Conservation (phyloP, 495 filamentous ascomycete genomes). For the Xylaria telfairii region DNA sequence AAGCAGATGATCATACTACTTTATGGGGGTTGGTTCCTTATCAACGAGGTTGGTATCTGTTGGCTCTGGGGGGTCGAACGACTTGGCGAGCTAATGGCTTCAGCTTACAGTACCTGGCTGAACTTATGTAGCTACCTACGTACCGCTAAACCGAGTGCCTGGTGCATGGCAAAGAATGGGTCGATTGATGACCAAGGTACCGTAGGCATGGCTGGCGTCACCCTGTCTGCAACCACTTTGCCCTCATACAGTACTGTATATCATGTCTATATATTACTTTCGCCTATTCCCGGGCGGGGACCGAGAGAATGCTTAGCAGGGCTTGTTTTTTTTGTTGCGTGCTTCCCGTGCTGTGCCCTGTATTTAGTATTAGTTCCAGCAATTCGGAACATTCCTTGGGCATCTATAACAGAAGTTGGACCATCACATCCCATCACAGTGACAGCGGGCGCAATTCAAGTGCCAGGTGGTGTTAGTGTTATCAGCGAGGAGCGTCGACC, state of each 20-base stretch:
- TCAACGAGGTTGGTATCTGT: too few species aligned
- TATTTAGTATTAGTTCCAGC: too few species aligned
- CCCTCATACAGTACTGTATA: not conserved
- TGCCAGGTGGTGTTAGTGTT: not conserved
- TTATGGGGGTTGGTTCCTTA: too few species aligned
- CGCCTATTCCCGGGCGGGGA: not conserved
- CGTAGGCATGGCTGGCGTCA: not conserved
- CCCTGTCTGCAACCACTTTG: not conserved
- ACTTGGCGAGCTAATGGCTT: not conserved
- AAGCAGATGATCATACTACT: too few species aligned
- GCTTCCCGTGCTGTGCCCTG: not conserved
- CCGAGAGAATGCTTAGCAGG: constrained; percentile 2
- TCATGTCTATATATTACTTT: not conserved
- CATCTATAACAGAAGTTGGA: constrained; percentile 13
- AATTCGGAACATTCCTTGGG: constrained; percentile 7
- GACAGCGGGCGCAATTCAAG: not conserved
- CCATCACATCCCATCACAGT: constrained; percentile 37
- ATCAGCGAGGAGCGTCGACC: constrained; percentile 6
- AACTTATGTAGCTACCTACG: too few species aligned
- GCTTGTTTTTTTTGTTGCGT: not conserved
- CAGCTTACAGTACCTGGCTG: not conserved
- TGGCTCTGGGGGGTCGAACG: too few species aligned
- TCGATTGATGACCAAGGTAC: too few species aligned
- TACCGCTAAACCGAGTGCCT: not conserved
- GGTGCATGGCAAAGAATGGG: too few species aligned